Evolutionary conservation across 345 rosid genomes (phyloP), one percentile per base, ranked within the genome.

Genomic region (Eucalyptus grandis): DNA sequence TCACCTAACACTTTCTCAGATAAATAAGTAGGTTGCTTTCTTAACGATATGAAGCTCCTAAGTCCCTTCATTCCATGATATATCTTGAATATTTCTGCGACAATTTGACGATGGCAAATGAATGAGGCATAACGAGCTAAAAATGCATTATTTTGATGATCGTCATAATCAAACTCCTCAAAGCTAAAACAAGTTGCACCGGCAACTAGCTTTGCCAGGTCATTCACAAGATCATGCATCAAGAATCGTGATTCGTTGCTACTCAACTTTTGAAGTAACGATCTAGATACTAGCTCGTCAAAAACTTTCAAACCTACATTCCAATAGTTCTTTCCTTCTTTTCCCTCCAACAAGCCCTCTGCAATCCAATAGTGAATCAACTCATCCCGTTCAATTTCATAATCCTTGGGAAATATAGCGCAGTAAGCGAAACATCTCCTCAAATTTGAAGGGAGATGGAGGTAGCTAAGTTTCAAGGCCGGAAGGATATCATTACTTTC

Each of bases 71-170:
- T 56, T 56, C 0, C 0, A 4, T 56, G 62, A 56, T 24, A 56
- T 24, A 24, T 56, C 62, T 56, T 10, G 27, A 56, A 9, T 56
- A 6, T 56, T 56, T 24, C 0, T 24, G 3, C 27, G 30, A 9
- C 62, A 56, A 56, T 56, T 2, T 19, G 1, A 0, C 2, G 0
- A 0, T 1, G 4, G 0, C 0, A 37, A 37, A 16, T 69, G 81
- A 69, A 34, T 69, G 81, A 16, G 22, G 43, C 43, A 9, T 69
- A 12, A 69, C 81, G 22, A 69, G 81, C 2, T 3, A 34, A 9
- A 31, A 2, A 34, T 69, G 81, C 43, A 69, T 5, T 69, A 34
- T 31, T 8, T 31, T 69, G 40, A 69, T 5, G 4, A 31, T 3
- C 2, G 1, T 69, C 13, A 16, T 1, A 16, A 1, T 69, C 12